phyloP scores from a whole-genome alignment of 495 filamentous ascomycete genomes.

The Lepraria neglecta region DNA sequence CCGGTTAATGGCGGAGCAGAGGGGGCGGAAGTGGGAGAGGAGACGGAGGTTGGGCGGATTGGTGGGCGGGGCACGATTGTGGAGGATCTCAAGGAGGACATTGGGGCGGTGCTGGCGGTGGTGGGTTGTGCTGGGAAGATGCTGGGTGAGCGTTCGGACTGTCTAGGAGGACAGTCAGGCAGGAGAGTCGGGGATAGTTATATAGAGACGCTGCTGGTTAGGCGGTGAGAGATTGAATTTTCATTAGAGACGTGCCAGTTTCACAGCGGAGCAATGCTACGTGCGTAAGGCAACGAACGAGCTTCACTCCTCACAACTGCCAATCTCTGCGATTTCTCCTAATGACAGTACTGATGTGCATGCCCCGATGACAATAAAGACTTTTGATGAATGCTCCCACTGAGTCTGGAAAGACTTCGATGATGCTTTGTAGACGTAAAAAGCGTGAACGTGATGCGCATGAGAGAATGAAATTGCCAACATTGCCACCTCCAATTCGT shows the following conservation, averaged over 20 bases:
- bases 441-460: no score
- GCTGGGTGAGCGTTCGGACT: no score
- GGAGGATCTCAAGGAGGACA: background rate
- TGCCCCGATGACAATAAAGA: no score
- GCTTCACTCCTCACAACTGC: no score
- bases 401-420: no score
- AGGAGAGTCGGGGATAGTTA: background rate
- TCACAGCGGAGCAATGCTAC: no score
- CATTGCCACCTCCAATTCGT: background rate
- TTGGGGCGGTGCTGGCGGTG: no score
- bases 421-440: no score
- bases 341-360: no score
- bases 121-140: background rate
- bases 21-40: background rate
- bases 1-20: background rate
- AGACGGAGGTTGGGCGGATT: slow-evolving; percentile 1
- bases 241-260: background rate
- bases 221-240: background rate
- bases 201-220: background rate
- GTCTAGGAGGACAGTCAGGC: no score
- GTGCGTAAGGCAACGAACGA: background rate
- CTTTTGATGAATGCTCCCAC: no score
- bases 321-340: no score
- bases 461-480: background rate
- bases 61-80: background rate